phyloP scores from a whole-genome alignment of 106 monocot genomes.

The Phalaenopsis aphrodite region DNA sequence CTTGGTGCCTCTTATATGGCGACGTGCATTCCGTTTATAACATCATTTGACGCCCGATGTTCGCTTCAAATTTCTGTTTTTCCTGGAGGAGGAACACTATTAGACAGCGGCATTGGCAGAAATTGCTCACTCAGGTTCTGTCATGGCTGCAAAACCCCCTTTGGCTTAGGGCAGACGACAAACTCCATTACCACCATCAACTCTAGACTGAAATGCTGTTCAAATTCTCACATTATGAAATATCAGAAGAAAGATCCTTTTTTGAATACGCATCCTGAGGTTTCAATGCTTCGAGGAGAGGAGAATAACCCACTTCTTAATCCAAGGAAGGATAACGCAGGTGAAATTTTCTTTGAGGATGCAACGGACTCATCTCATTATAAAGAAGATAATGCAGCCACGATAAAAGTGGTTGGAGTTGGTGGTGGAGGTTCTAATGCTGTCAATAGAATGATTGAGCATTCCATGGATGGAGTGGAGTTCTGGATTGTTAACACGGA shows the following conservation, averaged over 20 bases:
- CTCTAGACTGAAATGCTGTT: neutral
- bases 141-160: neutral
- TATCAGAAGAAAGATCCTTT: constrained; percentile 53
- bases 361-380: constrained; percentile 11
- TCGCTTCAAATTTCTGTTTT: neutral
- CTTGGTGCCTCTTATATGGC: neutral
- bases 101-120: neutral
- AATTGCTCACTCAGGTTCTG: constrained; percentile 4
- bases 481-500: constrained; percentile 99
- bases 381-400: constrained; percentile 55
- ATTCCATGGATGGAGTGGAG: constrained; percentile 86
- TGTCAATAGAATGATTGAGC: constrained; percentile 94
- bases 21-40: neutral
- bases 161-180: neutral
- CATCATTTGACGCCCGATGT: neutral
- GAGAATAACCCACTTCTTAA: constrained; percentile 16
- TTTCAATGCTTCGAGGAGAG: constrained; percentile 69
- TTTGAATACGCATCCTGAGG: constrained; percentile 75
- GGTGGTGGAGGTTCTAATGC: constrained; percentile 99
- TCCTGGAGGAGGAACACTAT: neutral
- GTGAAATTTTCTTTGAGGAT: constrained; percentile 11
- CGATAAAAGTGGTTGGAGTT: constrained; percentile 94
- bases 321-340: constrained; percentile 26
- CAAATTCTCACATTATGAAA: constrained; percentile 2
- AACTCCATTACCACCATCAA: neutral